These are phyloP conservation scores for Russula dissimulans DNA, from an alignment of 768 basidiomycete species.

Conservation along the genomic window DNA sequence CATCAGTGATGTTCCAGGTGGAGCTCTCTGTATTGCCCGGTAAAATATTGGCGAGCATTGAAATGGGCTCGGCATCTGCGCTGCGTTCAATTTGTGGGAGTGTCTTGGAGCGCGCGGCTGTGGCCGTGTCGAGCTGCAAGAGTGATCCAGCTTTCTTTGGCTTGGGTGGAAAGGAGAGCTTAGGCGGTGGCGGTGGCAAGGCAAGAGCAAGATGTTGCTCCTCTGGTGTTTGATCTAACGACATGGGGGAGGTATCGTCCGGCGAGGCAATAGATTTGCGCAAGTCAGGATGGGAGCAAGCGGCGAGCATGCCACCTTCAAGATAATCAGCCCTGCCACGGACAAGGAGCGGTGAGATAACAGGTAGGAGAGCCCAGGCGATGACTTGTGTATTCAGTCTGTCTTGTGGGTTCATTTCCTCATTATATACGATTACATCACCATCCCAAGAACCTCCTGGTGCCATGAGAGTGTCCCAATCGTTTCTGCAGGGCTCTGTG, in stretches of 20 bases:
- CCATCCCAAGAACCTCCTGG: constrained; percentile 57
- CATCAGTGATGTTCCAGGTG: constrained; percentile 33
- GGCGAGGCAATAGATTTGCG: constrained; percentile 39
- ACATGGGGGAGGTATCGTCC: constrained; percentile 23
- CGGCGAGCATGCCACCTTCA: constrained; percentile 59
- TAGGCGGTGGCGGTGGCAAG: constrained; percentile 10
- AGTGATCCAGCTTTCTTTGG: constrained; percentile 39
- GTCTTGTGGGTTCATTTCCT: constrained; percentile 65
- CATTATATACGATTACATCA: constrained; percentile 66
- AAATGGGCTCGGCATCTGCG: constrained; percentile 37
- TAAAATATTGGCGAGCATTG: constrained; percentile 43
- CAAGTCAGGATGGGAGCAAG: constrained; percentile 49
- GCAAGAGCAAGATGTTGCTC: constrained; percentile 17
- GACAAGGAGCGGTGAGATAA: constrained; percentile 50
- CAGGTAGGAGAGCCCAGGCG: constrained; percentile 62
- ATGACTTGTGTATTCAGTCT: constrained; percentile 44
- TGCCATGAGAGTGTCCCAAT: constrained; percentile 58
- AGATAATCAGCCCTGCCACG: constrained; percentile 56
- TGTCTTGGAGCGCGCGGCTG: constrained; percentile 40
- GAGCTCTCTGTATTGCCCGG: constrained; percentile 33
- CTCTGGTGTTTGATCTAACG: constrained; percentile 22
- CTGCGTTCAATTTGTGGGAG: constrained; percentile 51
- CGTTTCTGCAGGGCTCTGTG: constrained; percentile 59
- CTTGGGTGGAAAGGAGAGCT: constrained; percentile 17
- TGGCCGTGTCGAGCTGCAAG: constrained; percentile 58